Evolutionary conservation across 108 stramenopile species (phyloP), one percentile per base, ranked within the genome.

Genomic region (Skeletonema potamos): DNA sequence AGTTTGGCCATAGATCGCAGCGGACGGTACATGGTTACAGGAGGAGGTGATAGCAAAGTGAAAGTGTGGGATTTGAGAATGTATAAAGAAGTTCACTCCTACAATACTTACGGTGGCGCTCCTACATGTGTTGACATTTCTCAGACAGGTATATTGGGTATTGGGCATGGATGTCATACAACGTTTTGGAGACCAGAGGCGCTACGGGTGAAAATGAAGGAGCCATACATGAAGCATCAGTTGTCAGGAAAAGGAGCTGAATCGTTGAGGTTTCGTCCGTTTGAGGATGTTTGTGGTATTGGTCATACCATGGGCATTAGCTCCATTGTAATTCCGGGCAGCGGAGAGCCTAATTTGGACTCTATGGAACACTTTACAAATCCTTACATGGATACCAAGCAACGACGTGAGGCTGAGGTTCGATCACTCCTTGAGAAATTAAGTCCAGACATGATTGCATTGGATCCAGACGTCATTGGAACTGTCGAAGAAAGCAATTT

Each of bases 21-120:
- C 29, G 98, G 98, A 2, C 66, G 69, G 12, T 87, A 94, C 76
- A 95, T 99, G 94, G 96, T 82, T 15, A 97, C 97, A 8, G 91
- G 90, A 1, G 97, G 93, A 7, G 84, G 87, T 7, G 97, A 98
- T 74, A 73, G 80, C 41, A 79, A 86, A 67, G 72, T 97, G 17
- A 85, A 86, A 69, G 82, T 99, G n/a, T 99, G 98, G 97, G 99
- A 99, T 78, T 65, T 98, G 65, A 83, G 99, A 27, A 96, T 83
- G 73, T 90, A 82, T 74, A 82, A 86, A 70, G 81, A 85, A 30
- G 68, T 79, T 8, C 85, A 87, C 66, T 79, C 86, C 12, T 94
- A 92, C 59, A 82, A 70, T 58, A 84, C 82, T 7, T 73, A 63
- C 9, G 86, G 83, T 11, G 92, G 92, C 13, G 63, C 86, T 28